Evolutionary conservation across 2,329 filamentous ascomycete species (phyloP), one percentile per base, ranked within the genome.

Genomic region (Talaromyces atroroseus): DNA sequence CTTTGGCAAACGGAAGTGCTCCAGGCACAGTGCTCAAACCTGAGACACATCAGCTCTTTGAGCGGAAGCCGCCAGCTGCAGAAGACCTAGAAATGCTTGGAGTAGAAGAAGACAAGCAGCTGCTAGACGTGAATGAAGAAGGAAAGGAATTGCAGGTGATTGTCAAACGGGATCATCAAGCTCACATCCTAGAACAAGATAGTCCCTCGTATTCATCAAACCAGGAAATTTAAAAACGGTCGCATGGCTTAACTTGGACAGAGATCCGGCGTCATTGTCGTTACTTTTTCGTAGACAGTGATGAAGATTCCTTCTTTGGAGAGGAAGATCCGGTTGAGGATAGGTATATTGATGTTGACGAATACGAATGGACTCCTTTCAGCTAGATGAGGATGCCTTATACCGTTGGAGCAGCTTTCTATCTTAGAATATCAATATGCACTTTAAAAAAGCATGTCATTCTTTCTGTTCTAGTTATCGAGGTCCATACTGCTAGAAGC

Each of bases 91-190:
- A 49, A 40, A 52, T 21, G 40, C 56, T 59, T 42, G 57, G 49
- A 18, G n/a, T 48, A 18, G 40, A 29, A 40, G 49, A 48, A 49
- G 49, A 56, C 42, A 29, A 49, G 29, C 23, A 52, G n/a, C 23
- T 56, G 24, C 32, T 49, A 32, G n/a, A 6, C 29, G 38, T 36
- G 4, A 49, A 49, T 49, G 47, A 49, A 36, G 36, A 14, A 42
- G 42, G 23, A 21, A 59, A 54, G 18, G 58, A 59, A 32, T 26
- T 54, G 21, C 50, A 58, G 20, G 36, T 58, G 20, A 38, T 59
- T 32, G 58, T 57, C 23, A 59, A 58, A 52, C 54, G 54, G 18
- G 58, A 54, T 52, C 54, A 24, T 36, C 16, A 21, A 21, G 54
- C 50, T 40, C 29, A 59, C 47, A 47, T 58, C 44, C 23, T 42